A percentile compares a stretch with the other conserved stretches of the same genome.
Evolutionary conservation across 2,329 filamentous ascomycete genomes (phyloP).

Genomic region (Trichophyton schoenleinii): DNA sequence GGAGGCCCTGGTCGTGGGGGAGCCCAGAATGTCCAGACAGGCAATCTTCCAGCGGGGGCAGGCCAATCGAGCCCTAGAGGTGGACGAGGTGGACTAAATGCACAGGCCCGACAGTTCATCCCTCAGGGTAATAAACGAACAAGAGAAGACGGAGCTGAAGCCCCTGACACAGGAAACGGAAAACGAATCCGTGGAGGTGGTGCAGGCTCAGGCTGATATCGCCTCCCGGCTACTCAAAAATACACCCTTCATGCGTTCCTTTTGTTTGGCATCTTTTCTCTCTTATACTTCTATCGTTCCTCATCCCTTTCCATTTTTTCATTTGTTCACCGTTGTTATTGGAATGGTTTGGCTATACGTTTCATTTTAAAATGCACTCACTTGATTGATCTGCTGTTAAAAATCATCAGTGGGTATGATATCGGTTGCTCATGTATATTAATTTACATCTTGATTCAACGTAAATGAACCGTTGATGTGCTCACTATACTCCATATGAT

Average conservation of each 20-base stretch:
- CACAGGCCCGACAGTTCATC: conserved; percentile 42
- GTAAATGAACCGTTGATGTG: background rate
- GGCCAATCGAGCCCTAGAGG: conserved; percentile 21
- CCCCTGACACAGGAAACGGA: conserved; percentile 26
- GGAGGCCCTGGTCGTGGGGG: conserved; percentile 32
- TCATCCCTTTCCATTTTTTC: background rate
- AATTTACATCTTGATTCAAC: background rate
- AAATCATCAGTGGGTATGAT: background rate
- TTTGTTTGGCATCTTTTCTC: background rate
- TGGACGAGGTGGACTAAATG: conserved; percentile 35
- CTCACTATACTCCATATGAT: background rate
- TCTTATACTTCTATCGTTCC: background rate
- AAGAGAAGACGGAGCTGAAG: conserved; percentile 39
- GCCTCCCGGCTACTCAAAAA: background rate
- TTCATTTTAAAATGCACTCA: background rate
- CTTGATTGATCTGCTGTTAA: background rate
- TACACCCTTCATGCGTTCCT: background rate
- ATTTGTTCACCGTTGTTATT: background rate
- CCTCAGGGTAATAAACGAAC: conserved; percentile 45
- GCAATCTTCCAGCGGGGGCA: conserved; percentile 21
- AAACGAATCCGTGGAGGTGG: conserved; percentile 38
- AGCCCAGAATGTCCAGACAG: conserved; percentile 34
- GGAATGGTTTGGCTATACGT: conserved; percentile 1
- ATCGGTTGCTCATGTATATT: conserved; percentile 2
- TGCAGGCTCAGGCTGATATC: conserved; percentile 3